Percentiles rank a stretch among this genome's conserved stretches.
Conservation (phyloP, 768 basidiomycete genomes). For the Pleurotus tuber-regium region DNA sequence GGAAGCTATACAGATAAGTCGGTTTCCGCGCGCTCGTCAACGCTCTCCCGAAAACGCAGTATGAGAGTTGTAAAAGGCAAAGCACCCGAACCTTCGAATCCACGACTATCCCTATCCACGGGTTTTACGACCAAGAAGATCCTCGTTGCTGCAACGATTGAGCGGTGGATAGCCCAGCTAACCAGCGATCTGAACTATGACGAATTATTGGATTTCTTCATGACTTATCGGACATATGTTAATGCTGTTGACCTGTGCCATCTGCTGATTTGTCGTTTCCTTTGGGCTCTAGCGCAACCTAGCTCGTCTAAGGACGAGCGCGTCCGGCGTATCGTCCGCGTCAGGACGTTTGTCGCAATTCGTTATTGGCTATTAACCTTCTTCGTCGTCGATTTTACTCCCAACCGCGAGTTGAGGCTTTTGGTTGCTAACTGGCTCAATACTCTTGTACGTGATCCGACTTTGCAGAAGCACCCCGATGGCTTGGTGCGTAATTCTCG, state of each 20-base stretch:
- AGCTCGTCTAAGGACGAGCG: constrained; percentile 59
- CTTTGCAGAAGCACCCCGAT: constrained; percentile 61
- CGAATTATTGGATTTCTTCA: constrained; percentile 85
- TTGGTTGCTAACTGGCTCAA: constrained; percentile 82
- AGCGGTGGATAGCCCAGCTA: constrained; percentile 90
- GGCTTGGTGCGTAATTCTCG: constrained; percentile 55
- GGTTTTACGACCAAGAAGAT: constrained; percentile 40
- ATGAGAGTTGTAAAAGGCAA: constrained; percentile 26
- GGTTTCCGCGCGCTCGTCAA: constrained; percentile 32
- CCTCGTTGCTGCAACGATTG: constrained; percentile 87
- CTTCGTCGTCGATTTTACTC: constrained; percentile 85
- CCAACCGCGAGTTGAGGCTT: constrained; percentile 72
- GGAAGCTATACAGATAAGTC: constrained; percentile 36
- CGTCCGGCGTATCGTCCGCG: constrained; percentile 74
- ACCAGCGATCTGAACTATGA: constrained; percentile 86
- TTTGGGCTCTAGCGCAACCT: constrained; percentile 72
- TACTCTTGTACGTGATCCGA: constrained; percentile 67
- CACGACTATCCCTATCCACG: constrained; percentile 19
- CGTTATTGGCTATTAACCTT: constrained; percentile 91
- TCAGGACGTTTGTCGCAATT: constrained; percentile 87
- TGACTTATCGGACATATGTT: constrained; percentile 88
- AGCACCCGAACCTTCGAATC: constrained; percentile 25
- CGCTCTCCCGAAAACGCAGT: constrained; percentile 34
- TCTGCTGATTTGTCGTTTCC: constrained; percentile 82
- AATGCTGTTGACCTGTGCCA: constrained; percentile 76